These are phyloP conservation scores for Coprinellus aureogranulatus DNA, from an alignment of 768 basidiomycete species.

Conservation along the genomic window DNA sequence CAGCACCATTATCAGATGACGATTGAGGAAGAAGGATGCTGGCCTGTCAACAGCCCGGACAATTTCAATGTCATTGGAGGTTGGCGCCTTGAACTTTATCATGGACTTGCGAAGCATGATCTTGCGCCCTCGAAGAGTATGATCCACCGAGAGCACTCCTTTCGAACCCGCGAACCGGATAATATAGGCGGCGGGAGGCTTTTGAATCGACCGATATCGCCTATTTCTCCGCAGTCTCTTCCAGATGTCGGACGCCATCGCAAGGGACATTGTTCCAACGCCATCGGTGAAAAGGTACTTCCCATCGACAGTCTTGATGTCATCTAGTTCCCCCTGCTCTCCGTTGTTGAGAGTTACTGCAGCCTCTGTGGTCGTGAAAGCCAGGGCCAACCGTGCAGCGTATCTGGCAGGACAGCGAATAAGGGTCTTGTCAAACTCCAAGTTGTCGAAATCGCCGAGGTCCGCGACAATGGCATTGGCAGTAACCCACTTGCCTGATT, in stretches of 20 bases:
- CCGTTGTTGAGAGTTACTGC: not conserved
- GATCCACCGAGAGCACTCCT: conserved; percentile 60
- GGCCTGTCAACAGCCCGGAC: conserved; percentile 63
- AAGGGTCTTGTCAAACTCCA: conserved; percentile 43
- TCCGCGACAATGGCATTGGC: conserved; percentile 51
- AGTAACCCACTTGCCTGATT: conserved; percentile 25
- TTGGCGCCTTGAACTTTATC: conserved; percentile 49
- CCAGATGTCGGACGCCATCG: conserved; percentile 51
- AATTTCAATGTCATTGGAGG: conserved; percentile 54
- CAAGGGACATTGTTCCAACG: conserved; percentile 58
- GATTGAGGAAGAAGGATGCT: conserved; percentile 54
- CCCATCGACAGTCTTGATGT: conserved; percentile 29
- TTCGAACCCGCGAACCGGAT: conserved; percentile 63
- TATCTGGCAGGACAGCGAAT: conserved; percentile 66
- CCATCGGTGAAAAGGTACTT: conserved; percentile 68
- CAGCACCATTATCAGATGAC: conserved; percentile 65
- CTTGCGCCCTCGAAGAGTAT: conserved; percentile 29
- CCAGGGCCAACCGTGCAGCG: conserved; percentile 68
- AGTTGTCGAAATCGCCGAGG: conserved; percentile 52
- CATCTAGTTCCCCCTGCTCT: conserved; percentile 14
- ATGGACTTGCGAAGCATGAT: too few relatives aligned
- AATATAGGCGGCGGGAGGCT: conserved; percentile 51
- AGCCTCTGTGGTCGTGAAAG: conserved; percentile 70
- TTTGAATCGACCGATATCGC: conserved; percentile 28
- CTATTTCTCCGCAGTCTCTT: conserved; percentile 36